These are phyloP conservation scores for Phytopythium ostracodes DNA, from an alignment of 352 stramenopile species.

Conservation along the genomic window DNA sequence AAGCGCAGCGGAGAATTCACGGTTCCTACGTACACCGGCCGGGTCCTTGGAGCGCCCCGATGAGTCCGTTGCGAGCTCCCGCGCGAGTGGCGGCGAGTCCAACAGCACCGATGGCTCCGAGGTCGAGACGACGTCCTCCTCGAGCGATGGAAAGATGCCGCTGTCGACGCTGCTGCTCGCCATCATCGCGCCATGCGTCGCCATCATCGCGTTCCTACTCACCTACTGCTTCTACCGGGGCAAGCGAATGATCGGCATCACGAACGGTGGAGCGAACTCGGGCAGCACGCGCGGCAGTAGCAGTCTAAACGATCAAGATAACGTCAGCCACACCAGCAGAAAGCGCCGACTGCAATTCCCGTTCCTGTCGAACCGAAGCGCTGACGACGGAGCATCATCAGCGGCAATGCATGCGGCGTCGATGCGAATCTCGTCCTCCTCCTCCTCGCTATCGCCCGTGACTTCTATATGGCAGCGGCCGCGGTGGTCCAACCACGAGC, in stretches of 20 bases:
- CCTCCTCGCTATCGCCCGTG: conserved; percentile 3
- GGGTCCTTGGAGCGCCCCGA: not conserved
- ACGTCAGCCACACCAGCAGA: too few relatives aligned
- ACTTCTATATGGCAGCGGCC: conserved; percentile 2
- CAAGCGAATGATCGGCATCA: conserved; percentile 2
- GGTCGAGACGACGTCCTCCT: not conserved
- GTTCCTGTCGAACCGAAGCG: not conserved
- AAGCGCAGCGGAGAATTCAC: too few relatives aligned
- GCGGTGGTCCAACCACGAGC: not conserved
- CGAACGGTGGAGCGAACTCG: not conserved
- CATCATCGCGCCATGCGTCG: conserved; percentile 3
- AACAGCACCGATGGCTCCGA: not conserved
- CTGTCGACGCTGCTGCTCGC: conserved; percentile 8
- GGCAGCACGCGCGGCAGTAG: conserved; percentile 3
- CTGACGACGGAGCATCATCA: not conserved
- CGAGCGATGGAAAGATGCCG: not conserved
- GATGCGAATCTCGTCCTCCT: not conserved
- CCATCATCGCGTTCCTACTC: conserved; percentile 8
- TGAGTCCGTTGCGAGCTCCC: not conserved
- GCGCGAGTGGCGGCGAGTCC: not conserved
- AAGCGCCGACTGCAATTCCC: not conserved
- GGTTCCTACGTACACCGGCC: not conserved
- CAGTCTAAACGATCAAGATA: not conserved
- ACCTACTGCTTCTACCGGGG: conserved; percentile 7
- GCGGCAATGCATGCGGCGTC: not conserved